These are phyloP conservation scores for Leccinum subrobustum DNA, from an alignment of 1,284 basidiomycete genomes.

Conservation along the genomic window DNA sequence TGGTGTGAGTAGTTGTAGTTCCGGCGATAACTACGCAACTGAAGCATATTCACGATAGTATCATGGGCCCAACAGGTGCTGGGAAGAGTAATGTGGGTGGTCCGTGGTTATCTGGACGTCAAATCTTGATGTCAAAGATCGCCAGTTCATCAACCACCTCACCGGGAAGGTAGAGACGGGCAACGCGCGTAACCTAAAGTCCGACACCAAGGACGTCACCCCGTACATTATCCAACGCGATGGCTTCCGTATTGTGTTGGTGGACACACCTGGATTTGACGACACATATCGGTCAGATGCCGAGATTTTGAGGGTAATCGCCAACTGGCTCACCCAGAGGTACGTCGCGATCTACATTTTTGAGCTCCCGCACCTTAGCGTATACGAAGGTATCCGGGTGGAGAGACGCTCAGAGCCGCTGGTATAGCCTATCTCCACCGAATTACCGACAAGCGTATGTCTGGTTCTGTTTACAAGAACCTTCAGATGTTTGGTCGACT, in stretches of 20 bases:
- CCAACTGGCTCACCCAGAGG: background rate
- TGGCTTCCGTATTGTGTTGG: background rate
- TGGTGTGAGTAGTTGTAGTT: constrained; percentile 1
- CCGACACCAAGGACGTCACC: background rate
- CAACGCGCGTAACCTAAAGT: background rate
- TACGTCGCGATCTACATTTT: background rate
- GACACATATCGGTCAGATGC: background rate
- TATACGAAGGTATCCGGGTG: background rate
- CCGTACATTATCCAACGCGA: background rate
- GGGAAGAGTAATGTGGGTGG: constrained; percentile 12
- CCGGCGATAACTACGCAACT: background rate
- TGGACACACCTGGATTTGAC: background rate
- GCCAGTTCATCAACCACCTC: constrained; percentile 5
- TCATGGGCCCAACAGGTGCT: constrained; percentile 14
- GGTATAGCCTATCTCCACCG: background rate
- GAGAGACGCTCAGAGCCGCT: background rate
- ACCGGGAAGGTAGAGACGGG: background rate
- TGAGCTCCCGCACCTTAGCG: background rate
- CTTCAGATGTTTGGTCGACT: background rate
- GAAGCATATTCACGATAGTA: background rate
- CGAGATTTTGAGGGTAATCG: background rate
- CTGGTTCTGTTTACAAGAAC: background rate
- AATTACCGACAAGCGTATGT: background rate
- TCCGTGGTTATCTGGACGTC: background rate
- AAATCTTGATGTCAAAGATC: background rate